Conservation (phyloP, 2,329 filamentous ascomycete genomes). For the Parafenestella ontariensis region DNA sequence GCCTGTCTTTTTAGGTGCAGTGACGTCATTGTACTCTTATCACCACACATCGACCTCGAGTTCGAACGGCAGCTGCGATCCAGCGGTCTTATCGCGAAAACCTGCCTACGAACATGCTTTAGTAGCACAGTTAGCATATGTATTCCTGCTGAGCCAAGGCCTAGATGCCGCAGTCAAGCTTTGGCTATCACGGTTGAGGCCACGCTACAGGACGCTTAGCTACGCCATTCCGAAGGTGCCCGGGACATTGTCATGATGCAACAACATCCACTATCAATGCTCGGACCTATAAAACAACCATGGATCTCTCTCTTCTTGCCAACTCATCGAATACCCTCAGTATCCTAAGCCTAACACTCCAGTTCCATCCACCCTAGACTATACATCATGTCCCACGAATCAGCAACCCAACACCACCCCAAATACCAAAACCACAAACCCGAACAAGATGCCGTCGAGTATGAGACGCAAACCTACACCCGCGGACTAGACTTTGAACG, state of each 20-base stretch:
- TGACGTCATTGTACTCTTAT: neutral
- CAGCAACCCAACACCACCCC: constrained; percentile 14
- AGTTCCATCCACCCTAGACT: neutral
- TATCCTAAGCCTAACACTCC: neutral
- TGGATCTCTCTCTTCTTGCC: neutral
- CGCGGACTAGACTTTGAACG: constrained; percentile 42
- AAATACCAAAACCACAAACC: constrained; percentile 15
- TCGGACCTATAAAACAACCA: neutral
- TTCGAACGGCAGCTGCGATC: neutral
- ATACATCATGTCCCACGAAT: constrained; percentile 13
- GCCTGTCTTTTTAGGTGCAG: too few relatives aligned
- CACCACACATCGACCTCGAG: too few relatives aligned
- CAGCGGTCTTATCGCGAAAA: neutral
- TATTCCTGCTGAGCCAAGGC: neutral
- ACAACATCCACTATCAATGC: neutral
- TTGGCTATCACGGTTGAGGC: neutral
- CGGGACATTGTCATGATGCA: constrained; percentile 5
- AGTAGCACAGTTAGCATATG: neutral
- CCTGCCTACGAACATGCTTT: neutral
- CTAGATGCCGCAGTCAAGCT: neutral
- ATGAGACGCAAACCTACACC: constrained; percentile 41
- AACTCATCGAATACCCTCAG: neutral
- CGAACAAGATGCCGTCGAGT: constrained; percentile 26
- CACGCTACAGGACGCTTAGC: neutral
- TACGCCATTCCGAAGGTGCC: neutral